These are phyloP conservation scores for Dendrobium chrysotoxum DNA, from an alignment of 106 monocot species.

Conservation along the genomic window DNA sequence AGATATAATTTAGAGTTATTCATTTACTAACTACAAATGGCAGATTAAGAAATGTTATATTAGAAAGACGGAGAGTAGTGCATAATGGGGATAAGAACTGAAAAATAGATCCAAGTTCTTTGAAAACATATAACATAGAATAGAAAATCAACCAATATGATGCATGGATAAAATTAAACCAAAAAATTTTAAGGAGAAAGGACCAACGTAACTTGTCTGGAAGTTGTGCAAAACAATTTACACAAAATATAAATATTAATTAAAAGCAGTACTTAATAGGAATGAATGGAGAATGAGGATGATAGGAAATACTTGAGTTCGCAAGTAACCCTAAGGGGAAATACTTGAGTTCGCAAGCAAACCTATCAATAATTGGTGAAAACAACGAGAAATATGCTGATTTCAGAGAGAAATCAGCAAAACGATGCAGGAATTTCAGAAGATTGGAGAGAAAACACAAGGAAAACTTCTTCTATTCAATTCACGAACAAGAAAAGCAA, in stretches of 20 bases:
- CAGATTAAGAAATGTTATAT: not conserved
- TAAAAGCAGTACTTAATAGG: not conserved
- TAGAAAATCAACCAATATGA: not conserved
- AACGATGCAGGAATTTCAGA: no score
- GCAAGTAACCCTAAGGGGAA: not conserved
- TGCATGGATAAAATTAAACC: not conserved
- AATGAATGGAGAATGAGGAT: not conserved
- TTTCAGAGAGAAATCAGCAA: no score
- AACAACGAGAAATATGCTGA: no score
- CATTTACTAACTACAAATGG: not conserved
- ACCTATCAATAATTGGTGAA: no score
- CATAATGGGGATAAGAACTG: not conserved
- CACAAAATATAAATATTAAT: not conserved
- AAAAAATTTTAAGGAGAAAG: not conserved
- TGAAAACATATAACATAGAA: not conserved
- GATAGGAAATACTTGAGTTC: no score
- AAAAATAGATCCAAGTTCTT: not conserved
- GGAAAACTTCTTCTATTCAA: no score
- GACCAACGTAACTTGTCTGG: not conserved
- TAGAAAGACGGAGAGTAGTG: not conserved
- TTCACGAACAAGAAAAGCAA: no score
- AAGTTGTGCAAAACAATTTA: constrained; percentile 1
- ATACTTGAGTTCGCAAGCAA: no score
- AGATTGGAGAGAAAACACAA: no score
- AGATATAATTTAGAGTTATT: not conserved